Evolutionary conservation across 345 rosid species (phyloP).

Genomic region (Kandelia obovata): DNA sequence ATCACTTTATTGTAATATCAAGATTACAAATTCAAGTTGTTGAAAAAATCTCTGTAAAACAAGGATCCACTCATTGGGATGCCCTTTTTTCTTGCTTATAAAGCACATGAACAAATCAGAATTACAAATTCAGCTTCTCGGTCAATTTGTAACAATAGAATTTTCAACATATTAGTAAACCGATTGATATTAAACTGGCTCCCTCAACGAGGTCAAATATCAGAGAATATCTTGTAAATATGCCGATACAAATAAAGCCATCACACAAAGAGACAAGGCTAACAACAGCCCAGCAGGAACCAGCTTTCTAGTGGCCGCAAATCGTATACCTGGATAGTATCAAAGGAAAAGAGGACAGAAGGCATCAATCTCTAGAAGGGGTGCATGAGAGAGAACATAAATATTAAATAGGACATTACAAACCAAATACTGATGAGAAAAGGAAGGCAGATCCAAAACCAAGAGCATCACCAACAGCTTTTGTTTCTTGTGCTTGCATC

Average conservation of each 20-base stretch:
- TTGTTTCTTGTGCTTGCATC: conserved; percentile 63
- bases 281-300: conserved; percentile 67
- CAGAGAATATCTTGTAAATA: conserved; percentile 47
- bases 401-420: neutral
- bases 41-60: no score
- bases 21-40: no score
- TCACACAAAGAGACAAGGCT: conserved; percentile 52
- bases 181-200: no score
- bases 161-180: no score
- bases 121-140: no score
- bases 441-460: conserved; percentile 79
- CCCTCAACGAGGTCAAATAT: neutral
- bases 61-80: no score
- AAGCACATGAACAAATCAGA: no score
- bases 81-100: no score
- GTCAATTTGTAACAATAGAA: no score
- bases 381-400: no score
- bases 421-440: conserved; percentile 72
- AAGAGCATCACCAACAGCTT: conserved; percentile 64
- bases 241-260: conserved; percentile 52
- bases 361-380: neutral
- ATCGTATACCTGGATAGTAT: conserved; percentile 54
- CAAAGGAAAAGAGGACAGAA: conserved; percentile 1
- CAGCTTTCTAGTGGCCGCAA: conserved; percentile 60
- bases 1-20: no score